Evolutionary conservation across 305 asterid genomes (phyloP).

Genomic region (Fraxinus baroniana): DNA sequence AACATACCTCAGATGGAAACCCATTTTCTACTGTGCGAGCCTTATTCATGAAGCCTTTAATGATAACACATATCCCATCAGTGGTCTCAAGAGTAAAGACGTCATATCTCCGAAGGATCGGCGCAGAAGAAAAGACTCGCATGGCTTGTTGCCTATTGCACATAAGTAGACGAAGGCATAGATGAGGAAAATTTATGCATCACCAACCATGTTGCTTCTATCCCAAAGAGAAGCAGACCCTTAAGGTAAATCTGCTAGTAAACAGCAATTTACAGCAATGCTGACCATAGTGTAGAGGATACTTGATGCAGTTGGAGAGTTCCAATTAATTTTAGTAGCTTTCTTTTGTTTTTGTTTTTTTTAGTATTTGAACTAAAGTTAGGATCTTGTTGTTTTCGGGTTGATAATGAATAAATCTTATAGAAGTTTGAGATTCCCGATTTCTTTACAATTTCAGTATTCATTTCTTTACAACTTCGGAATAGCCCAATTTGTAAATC

Average conservation of each 20-base stretch:
- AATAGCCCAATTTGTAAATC: not conserved
- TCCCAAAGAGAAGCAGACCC: not conserved
- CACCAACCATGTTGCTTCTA: slow-evolving; percentile 5
- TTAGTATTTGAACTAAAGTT: not conserved
- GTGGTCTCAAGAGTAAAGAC: slow-evolving; percentile 57
- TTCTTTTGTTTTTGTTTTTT: not conserved
- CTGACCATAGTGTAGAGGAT: not conserved
- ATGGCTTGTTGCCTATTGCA: slow-evolving; percentile 52
- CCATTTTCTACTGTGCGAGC: slow-evolving; percentile 58
- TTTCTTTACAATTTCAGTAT: not conserved
- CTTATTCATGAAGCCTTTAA: slow-evolving; percentile 59
- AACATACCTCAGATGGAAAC: slow-evolving; percentile 60
- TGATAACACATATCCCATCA: slow-evolving; percentile 58
- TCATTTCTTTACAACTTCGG: not conserved
- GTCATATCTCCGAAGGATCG: slow-evolving; percentile 56
- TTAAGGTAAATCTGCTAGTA: not conserved
- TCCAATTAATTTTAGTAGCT: not conserved
- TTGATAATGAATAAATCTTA: not conserved
- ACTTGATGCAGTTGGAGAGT: not conserved
- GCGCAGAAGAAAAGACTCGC: slow-evolving; percentile 70
- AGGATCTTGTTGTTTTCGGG: not conserved
- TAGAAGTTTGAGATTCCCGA: not conserved
- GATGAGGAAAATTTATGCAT: not conserved
- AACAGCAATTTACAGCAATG: not conserved
- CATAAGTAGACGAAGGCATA: slow-evolving; percentile 13